Evolutionary conservation across 257 asterid genomes (phyloP).

Genomic region (Echites panduratus): DNA sequence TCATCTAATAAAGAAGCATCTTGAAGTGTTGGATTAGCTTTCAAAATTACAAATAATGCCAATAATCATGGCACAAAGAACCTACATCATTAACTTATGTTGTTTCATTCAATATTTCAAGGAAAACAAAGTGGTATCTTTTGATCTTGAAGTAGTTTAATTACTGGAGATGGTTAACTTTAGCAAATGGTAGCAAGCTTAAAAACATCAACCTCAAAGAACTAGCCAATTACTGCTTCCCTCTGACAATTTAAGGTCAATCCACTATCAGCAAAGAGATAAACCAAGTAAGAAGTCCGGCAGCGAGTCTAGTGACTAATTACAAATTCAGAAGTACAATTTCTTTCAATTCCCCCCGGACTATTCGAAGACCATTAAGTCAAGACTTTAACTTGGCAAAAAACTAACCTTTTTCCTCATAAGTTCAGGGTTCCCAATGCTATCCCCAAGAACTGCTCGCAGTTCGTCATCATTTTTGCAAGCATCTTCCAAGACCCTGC

Average conservation of each 20-base stretch:
- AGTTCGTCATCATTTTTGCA: constrained; percentile 80
- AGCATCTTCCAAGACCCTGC: constrained; percentile 89
- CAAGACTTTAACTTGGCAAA: background rate
- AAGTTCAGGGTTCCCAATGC: constrained; percentile 88
- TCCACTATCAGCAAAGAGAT: background rate
- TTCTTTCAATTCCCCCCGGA: too few relatives aligned
- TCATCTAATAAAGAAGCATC: background rate
- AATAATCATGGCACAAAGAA: background rate
- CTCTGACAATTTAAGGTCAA: too few relatives aligned
- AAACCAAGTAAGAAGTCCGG: background rate
- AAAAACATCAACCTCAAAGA: background rate
- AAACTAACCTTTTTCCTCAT: constrained; percentile 77
- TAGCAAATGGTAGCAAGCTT: background rate
- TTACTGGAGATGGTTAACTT: background rate
- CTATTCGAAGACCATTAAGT: constrained; percentile 1
- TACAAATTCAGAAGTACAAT: background rate
- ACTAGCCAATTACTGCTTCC: background rate
- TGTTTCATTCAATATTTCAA: background rate
- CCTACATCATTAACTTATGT: background rate
- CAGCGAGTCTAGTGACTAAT: too few relatives aligned
- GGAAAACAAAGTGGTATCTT: background rate
- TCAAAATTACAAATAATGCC: background rate
- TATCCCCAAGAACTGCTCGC: constrained; percentile 88
- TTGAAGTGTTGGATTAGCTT: background rate
- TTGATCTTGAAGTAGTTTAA: background rate